Conservation (phyloP, 768 basidiomycete species). For the Leccinum uliginosum region DNA sequence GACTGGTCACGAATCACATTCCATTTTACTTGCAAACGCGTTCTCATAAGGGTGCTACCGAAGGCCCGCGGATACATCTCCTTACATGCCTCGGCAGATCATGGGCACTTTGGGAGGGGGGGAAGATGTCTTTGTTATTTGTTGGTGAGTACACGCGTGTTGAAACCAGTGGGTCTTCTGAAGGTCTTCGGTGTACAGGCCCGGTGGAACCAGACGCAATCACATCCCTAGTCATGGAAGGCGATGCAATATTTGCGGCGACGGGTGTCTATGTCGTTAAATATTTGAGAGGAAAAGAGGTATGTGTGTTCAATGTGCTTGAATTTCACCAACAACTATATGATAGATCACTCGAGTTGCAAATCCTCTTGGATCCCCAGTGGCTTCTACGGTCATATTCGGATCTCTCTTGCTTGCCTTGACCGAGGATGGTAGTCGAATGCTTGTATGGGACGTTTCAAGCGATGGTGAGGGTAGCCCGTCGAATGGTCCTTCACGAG, state of each 20-base stretch:
- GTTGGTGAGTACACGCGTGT: constrained; percentile 59
- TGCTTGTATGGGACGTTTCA: constrained; percentile 76
- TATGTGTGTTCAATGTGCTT: constrained; percentile 22
- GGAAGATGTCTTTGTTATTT: constrained; percentile 87
- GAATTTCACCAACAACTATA: constrained; percentile 5
- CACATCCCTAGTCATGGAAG: constrained; percentile 72
- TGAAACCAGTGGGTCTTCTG: background rate
- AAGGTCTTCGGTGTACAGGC: constrained; percentile 42
- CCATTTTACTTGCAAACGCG: constrained; percentile 87
- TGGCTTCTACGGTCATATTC: constrained; percentile 73
- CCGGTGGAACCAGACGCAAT: constrained; percentile 77
- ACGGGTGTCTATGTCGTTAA: constrained; percentile 66
- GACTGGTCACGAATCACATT: constrained; percentile 85
- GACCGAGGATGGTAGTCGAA: constrained; percentile 68
- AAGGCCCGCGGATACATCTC: constrained; percentile 78
- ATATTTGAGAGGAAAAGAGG: constrained; percentile 88
- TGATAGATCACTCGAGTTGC: constrained; percentile 46
- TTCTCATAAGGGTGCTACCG: constrained; percentile 77
- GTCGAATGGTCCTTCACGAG: background rate
- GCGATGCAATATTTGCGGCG: constrained; percentile 81
- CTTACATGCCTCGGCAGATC: constrained; percentile 83
- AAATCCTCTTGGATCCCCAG: constrained; percentile 57
- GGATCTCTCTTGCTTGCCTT: constrained; percentile 78
- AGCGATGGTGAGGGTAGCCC: constrained; percentile 45
- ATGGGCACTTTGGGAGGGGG: constrained; percentile 97